Conservation (phyloP, 108 stramenopile genomes). For the Nitzschia inconspicua region DNA sequence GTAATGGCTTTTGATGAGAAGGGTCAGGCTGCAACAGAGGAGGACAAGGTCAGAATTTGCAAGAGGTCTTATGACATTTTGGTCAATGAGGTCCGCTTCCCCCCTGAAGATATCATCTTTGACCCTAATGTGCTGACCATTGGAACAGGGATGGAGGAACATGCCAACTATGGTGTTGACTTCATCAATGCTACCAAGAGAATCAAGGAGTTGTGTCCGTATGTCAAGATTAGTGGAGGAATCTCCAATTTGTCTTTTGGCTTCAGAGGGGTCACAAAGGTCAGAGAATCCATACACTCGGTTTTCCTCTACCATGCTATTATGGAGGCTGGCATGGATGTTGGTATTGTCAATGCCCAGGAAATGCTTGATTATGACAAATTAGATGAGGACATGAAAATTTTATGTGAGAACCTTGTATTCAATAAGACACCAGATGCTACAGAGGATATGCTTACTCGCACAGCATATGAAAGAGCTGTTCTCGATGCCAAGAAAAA, state of each 20-base stretch:
- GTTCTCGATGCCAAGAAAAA: slow-evolving; percentile 76
- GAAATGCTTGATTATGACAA: slow-evolving; percentile 81
- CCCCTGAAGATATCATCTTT: slow-evolving; percentile 96
- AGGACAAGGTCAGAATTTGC: slow-evolving; percentile 93
- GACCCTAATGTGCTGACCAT: slow-evolving; percentile 97
- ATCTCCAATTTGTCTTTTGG: slow-evolving; percentile 96
- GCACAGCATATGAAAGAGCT: slow-evolving; percentile 75
- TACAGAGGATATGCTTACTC: slow-evolving; percentile 87
- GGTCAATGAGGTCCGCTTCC: slow-evolving; percentile 88
- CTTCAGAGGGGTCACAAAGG: slow-evolving; percentile 89
- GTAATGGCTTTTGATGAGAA: slow-evolving; percentile 99
- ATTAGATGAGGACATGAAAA: slow-evolving; percentile 72
- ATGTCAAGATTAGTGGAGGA: slow-evolving; percentile 93
- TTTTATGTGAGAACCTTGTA: slow-evolving; percentile 81
- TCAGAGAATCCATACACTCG: slow-evolving; percentile 96
- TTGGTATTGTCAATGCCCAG: slow-evolving; percentile 96
- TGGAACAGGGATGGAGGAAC: slow-evolving; percentile 96
- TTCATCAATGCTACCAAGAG: slow-evolving; percentile 89
- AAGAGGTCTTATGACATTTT: slow-evolving; percentile 96
- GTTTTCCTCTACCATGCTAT: slow-evolving; percentile 92
- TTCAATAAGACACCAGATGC: slow-evolving; percentile 82
- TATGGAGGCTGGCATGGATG: slow-evolving; percentile 93
- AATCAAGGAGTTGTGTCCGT: slow-evolving; percentile 93
- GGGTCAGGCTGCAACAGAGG: slow-evolving; percentile 93
- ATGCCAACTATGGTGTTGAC: slow-evolving; percentile 92